Percentiles rank a stretch among this genome's conserved stretches.
Evolutionary conservation across 2,329 filamentous ascomycete genomes (phyloP).

Genomic region (Trichophyton mentagrophytes): DNA sequence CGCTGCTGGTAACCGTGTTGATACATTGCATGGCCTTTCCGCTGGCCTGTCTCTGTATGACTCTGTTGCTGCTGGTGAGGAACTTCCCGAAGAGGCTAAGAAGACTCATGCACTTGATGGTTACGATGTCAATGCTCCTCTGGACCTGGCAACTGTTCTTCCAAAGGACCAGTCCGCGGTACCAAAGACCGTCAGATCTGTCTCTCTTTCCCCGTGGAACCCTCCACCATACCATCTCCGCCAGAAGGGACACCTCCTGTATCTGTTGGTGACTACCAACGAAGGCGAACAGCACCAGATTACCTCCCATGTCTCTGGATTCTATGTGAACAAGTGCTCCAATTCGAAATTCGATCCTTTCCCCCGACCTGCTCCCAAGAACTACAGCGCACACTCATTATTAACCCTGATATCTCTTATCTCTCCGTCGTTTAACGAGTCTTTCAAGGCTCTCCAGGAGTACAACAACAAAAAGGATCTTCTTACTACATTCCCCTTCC

Average conservation of each 20-base stretch:
- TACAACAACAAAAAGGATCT: constrained; percentile 77
- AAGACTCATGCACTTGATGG: constrained; percentile 48
- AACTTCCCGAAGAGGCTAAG: constrained; percentile 30
- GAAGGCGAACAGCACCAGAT: constrained; percentile 93
- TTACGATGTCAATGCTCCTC: constrained; percentile 63
- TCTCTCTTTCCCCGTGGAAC: constrained; percentile 89
- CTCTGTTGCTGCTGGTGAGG: constrained; percentile 43
- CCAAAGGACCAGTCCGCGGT: constrained; percentile 53
- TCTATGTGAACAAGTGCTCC: constrained; percentile 93
- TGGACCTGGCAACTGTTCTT: constrained; percentile 57
- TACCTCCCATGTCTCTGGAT: constrained; percentile 84
- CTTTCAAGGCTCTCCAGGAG: constrained; percentile 69
- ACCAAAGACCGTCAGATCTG: constrained; percentile 81
- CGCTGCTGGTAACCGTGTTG: constrained; percentile 75
- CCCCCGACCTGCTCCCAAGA: constrained; percentile 66
- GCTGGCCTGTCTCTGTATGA: constrained; percentile 82
- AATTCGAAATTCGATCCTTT: constrained; percentile 91
- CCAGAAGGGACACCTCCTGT: constrained; percentile 84
- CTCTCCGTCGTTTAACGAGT: constrained; percentile 67
- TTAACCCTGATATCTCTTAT: constrained; percentile 64
- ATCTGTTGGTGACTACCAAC: constrained; percentile 76
- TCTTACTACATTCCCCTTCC: constrained; percentile 85
- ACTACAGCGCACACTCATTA: constrained; percentile 69
- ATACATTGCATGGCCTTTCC: constrained; percentile 72
- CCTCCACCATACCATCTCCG: constrained; percentile 84